A percentile compares a stretch with the other conserved stretches of the same genome.
Evolutionary conservation across 345 rosid species (phyloP).

Genomic region (Hevea brasiliensis): DNA sequence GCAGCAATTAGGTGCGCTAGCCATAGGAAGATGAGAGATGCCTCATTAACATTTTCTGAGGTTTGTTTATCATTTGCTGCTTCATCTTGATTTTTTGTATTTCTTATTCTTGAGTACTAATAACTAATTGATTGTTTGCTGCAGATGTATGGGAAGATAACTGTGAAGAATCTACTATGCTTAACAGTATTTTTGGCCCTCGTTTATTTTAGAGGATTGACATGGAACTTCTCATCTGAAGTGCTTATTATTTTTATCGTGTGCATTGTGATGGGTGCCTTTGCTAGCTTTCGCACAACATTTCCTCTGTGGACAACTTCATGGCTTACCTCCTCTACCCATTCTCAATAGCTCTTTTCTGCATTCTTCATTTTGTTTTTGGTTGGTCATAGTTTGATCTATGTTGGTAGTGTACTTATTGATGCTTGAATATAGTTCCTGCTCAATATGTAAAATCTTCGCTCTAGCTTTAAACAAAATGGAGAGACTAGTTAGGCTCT

Average conservation of each 20-base stretch:
- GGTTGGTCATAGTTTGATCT: too few species aligned
- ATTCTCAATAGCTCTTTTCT: slow-evolving; percentile 69
- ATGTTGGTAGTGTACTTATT: too few species aligned
- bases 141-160: slow-evolving; percentile 81
- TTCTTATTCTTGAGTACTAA: neutral
- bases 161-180: slow-evolving; percentile 79
- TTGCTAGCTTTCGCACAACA: slow-evolving; percentile 73
- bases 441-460: too few species aligned
- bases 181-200: slow-evolving; percentile 76
- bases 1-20: slow-evolving; percentile 71
- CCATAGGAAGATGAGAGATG: slow-evolving; percentile 63
- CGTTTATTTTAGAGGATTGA: slow-evolving; percentile 62
- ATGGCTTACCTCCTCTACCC: slow-evolving; percentile 71
- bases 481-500: too few species aligned
- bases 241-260: slow-evolving; percentile 72
- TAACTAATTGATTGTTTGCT: slow-evolving; percentile 6
- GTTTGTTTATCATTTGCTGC: slow-evolving; percentile 28
- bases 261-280: slow-evolving; percentile 65
- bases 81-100: neutral
- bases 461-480: too few species aligned
- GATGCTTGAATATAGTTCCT: too few species aligned
- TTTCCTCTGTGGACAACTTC: slow-evolving; percentile 84
- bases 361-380: slow-evolving; percentile 57
- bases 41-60: slow-evolving; percentile 87
- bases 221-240: slow-evolving; percentile 92